These are phyloP conservation scores for Leccinellum rugosiceps DNA, from an alignment of 768 basidiomycete species.

Conservation along the genomic window DNA sequence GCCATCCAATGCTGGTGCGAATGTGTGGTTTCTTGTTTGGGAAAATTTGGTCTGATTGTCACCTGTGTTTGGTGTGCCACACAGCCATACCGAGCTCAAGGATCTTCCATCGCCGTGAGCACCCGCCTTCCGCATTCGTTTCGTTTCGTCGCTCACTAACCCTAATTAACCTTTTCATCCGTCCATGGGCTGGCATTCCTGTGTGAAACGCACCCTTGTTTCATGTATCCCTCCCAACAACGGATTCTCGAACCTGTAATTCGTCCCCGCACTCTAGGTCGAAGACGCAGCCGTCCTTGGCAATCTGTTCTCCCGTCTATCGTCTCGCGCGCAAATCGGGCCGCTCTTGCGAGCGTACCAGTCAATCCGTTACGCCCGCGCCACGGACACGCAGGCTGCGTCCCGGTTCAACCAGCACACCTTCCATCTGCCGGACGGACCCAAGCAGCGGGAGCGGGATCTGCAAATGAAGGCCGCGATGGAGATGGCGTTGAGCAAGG, in stretches of 20 bases:
- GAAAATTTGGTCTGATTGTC: not conserved
- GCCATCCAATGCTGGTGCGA: slow-evolving; percentile 51
- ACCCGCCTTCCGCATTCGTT: not conserved
- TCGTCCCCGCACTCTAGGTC: slow-evolving; percentile 18
- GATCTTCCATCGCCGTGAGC: slow-evolving; percentile 51
- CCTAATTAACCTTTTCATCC: not conserved
- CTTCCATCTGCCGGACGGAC: slow-evolving; percentile 57
- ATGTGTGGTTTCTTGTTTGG: not conserved
- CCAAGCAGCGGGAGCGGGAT: slow-evolving; percentile 50
- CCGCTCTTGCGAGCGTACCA: slow-evolving; percentile 52
- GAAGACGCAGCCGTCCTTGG: slow-evolving; percentile 42
- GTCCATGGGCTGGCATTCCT: not conserved
- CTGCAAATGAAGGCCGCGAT: slow-evolving; percentile 48
- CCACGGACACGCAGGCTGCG: slow-evolving; percentile 46
- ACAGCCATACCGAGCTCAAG: slow-evolving; percentile 53
- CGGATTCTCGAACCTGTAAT: not conserved
- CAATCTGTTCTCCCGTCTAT: slow-evolving; percentile 47
- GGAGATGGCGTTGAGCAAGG: slow-evolving; percentile 35
- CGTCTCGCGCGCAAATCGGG: slow-evolving; percentile 39
- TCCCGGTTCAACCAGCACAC: slow-evolving; percentile 49
- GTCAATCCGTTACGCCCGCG: slow-evolving; percentile 46
- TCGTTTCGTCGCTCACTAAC: not conserved
- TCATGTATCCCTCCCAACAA: not conserved
- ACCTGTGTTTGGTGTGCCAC: not conserved
- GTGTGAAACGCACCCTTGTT: not conserved